Evolutionary conservation across 306 rosid species (phyloP).

Genomic region (Sicyos baderoa): DNA sequence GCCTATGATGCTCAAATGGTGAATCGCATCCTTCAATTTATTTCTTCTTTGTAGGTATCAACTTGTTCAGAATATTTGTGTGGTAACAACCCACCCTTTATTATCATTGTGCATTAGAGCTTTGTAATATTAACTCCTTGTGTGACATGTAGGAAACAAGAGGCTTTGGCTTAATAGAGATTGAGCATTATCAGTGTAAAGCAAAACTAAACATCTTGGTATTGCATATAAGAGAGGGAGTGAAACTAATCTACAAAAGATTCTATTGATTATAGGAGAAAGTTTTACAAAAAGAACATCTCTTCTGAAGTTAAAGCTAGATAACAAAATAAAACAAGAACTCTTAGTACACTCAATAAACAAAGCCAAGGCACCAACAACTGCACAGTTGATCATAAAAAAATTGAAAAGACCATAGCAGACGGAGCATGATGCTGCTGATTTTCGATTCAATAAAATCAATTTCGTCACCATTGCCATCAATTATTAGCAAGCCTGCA

Average conservation of each 20-base stretch:
- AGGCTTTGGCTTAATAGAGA: background rate
- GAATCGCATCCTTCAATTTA: constrained; percentile 47
- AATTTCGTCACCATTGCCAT: background rate
- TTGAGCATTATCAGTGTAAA: background rate
- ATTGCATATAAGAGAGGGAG: background rate
- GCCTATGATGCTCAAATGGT: constrained; percentile 68
- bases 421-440: background rate
- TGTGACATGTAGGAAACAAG: no score
- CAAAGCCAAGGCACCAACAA: background rate
- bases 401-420: background rate
- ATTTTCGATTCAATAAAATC: background rate
- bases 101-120: background rate
- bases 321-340: constrained; percentile 1
- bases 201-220: background rate
- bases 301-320: constrained; percentile 9
- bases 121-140: no score
- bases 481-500: background rate
- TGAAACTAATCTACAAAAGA: constrained; percentile 1
- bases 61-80: constrained; percentile 1
- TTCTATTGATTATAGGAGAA: constrained; percentile 11
- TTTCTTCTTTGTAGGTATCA: constrained; percentile 38
- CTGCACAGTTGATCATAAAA: constrained; percentile 3
- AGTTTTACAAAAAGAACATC: constrained; percentile 1
- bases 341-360: constrained; percentile 13
- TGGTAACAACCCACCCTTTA: background rate